Percentiles rank a stretch among this genome's conserved stretches.
Conservation (phyloP, 1,139 yeast genomes). For the Geotrichum citri-aurantii region DNA sequence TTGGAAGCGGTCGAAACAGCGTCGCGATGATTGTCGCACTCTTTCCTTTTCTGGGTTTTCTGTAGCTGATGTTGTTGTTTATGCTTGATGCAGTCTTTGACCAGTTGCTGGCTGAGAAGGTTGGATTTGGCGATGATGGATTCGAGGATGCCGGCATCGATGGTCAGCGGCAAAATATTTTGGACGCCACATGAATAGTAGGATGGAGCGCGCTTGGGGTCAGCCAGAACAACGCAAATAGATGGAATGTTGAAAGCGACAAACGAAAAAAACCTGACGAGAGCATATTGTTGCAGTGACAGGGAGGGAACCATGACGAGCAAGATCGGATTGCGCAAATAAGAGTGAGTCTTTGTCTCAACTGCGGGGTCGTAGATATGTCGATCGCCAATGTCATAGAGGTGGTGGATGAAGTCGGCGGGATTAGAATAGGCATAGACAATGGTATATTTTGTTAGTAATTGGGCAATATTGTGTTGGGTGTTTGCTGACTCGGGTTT, state of each 20-base stretch:
- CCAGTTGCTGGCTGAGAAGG: background rate
- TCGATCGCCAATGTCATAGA: slow-evolving; percentile 2
- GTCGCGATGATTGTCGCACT: background rate
- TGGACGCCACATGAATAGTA: slow-evolving; percentile 8
- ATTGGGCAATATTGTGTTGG: background rate
- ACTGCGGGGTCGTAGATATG: background rate
- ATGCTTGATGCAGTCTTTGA: background rate
- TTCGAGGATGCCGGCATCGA: slow-evolving; percentile 1
- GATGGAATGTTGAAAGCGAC: slow-evolving; percentile 14
- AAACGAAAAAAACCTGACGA: slow-evolving; percentile 14
- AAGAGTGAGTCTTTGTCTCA: background rate
- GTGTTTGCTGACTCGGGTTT: background rate
- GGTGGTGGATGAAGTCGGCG: slow-evolving; percentile 8
- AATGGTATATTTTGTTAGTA: slow-evolving; percentile 4
- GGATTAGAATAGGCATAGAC: slow-evolving; percentile 11
- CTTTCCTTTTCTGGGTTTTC: background rate
- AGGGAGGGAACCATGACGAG: slow-evolving; percentile 9
- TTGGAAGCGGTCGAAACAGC: background rate
- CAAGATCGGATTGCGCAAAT: slow-evolving; percentile 1
- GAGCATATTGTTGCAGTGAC: slow-evolving; percentile 9
- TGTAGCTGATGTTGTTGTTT: background rate
- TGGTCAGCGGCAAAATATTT: background rate
- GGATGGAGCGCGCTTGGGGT: background rate
- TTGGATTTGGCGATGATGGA: background rate
- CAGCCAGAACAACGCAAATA: slow-evolving; percentile 11